phyloP scores from a whole-genome alignment of 306 rosid species.

The Geum urbanum region DNA sequence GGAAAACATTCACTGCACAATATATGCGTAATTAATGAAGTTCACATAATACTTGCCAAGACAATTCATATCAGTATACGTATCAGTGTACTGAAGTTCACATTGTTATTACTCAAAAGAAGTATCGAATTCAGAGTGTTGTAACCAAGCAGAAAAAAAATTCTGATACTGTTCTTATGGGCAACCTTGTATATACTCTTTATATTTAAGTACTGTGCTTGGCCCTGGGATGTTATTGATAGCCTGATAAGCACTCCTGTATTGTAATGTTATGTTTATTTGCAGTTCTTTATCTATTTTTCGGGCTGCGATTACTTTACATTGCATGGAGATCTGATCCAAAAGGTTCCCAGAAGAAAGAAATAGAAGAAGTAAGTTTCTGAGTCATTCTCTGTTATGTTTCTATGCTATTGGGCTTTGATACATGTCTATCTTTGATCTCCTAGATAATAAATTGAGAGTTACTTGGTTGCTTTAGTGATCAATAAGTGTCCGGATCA shows the following conservation, averaged over 20 bases:
- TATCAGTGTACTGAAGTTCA: not conserved
- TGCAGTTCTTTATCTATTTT: constrained; percentile 90
- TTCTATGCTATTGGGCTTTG: not conserved
- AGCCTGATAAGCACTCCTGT: constrained; percentile 15
- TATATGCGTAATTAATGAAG: not conserved
- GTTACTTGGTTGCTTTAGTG: not conserved
- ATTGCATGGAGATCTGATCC: constrained; percentile 98
- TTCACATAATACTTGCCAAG: not conserved
- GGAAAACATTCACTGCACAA: not conserved
- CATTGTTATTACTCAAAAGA: not conserved
- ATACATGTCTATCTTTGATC: not conserved
- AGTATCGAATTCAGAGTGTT: not conserved
- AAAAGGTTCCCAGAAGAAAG: constrained; percentile 90
- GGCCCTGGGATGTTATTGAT: constrained; percentile 7
- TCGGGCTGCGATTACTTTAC: constrained; percentile 85
- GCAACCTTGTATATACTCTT: not conserved
- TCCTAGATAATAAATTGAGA: not conserved
- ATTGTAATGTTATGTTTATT: constrained; percentile 12
- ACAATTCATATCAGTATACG: not conserved
- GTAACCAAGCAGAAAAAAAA: not conserved
- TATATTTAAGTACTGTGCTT: not conserved
- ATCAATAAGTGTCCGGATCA: not conserved
- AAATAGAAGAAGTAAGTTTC: constrained; percentile 85
- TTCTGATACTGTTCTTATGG: not conserved
- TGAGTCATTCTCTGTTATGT: not conserved